A percentile compares a stretch with the other conserved stretches of the same genome.
These are phyloP conservation scores for Lentinula aciculospora DNA, from an alignment of 768 basidiomycete genomes.

Conservation along the genomic window DNA sequence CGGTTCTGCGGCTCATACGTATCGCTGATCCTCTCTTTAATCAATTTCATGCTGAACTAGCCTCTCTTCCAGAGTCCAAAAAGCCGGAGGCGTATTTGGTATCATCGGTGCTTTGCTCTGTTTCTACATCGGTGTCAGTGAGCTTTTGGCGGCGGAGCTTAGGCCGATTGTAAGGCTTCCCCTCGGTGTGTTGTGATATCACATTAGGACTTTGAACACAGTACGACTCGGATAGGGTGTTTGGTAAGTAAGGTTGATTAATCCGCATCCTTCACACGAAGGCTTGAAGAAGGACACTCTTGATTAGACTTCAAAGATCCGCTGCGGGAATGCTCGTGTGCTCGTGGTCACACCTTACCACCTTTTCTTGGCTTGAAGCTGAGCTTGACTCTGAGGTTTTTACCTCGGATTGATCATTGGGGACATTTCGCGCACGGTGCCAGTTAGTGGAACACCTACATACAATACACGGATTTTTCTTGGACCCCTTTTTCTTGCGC, in stretches of 20 bases:
- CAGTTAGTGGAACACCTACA: too few species aligned
- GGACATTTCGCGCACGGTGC: too few species aligned
- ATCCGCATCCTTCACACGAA: neutral
- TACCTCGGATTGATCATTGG: too few species aligned
- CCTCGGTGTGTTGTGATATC: constrained; percentile 27
- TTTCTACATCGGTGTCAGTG: constrained; percentile 41
- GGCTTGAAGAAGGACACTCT: neutral
- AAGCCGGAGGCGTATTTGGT: constrained; percentile 41
- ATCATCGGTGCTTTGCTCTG: constrained; percentile 41
- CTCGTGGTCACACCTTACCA: neutral
- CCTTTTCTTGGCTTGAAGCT: neutral
- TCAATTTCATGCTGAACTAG: neutral
- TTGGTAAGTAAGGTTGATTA: neutral
- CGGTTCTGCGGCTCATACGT: neutral
- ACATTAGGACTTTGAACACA: too few species aligned
- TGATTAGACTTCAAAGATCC: neutral
- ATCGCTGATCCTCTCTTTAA: neutral
- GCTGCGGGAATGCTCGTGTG: neutral
- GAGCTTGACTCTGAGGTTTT: neutral
- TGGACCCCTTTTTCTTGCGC: too few species aligned
- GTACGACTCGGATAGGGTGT: too few species aligned
- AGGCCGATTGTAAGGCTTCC: constrained; percentile 33
- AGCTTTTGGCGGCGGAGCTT: constrained; percentile 36
- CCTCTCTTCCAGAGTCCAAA: constrained; percentile 21
- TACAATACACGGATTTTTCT: too few species aligned